These are phyloP conservation scores for Cryphonectria nitschkei DNA, from an alignment of 2,329 filamentous ascomycete species.

Conservation along the genomic window DNA sequence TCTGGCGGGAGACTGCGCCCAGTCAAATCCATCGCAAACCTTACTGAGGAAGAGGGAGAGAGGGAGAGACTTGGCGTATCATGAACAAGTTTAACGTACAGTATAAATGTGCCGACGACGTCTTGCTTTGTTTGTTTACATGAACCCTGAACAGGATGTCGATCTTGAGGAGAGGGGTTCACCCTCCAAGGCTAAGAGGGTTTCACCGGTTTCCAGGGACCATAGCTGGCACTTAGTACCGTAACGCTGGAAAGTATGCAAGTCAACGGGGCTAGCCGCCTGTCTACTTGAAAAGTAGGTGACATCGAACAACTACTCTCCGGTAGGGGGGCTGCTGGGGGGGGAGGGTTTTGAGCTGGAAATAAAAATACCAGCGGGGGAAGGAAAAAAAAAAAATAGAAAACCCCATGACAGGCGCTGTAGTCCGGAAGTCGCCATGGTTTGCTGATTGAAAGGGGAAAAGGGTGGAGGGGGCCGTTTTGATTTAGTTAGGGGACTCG, in stretches of 20 bases:
- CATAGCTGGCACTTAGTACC: not conserved
- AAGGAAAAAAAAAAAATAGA: not conserved
- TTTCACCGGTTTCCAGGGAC: not conserved
- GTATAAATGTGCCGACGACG: not conserved
- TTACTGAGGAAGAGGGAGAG: not conserved
- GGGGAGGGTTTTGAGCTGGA: not conserved
- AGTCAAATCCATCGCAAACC: not conserved
- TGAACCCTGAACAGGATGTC: too few relatives aligned
- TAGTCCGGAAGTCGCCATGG: slow-evolving; percentile 26
- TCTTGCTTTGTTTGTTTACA: not conserved
- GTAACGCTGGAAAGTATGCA: slow-evolving; percentile 1
- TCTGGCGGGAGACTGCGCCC: not conserved
- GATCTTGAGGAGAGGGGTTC: not conserved
- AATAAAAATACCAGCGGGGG: not conserved
- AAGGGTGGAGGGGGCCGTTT: not conserved
- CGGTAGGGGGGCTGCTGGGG: too few relatives aligned
- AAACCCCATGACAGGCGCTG: slow-evolving; percentile 15
- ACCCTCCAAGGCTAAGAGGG: too few relatives aligned
- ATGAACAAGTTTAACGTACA: not conserved
- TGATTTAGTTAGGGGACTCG: not conserved
- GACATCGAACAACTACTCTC: not conserved
- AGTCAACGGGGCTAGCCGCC: slow-evolving; percentile 26
- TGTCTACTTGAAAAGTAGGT: not conserved
- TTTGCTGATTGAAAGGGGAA: not conserved
- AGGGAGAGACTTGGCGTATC: not conserved